Base-by-base conservation (phyloP, 805 yeast species). In the Starmerella stellata region DNA sequence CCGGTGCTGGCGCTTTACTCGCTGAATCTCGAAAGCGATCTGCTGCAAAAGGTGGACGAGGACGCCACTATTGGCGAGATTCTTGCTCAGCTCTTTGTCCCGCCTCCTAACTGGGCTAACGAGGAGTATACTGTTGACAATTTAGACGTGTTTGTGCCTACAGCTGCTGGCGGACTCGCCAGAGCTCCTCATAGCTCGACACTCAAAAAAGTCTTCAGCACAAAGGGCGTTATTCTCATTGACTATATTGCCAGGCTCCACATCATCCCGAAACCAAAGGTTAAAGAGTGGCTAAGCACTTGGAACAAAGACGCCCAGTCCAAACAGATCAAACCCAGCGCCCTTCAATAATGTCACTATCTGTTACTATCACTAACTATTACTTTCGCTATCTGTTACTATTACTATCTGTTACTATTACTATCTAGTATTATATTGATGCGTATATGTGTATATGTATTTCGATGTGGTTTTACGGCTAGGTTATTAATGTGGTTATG, bases 1-100 rank as follows among this genome's bases (percentile, higher is more conserved):
- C 94, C 95, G 0, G 78, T 85, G 0, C 64, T 77, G 62, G 62
- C 81, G 3, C 57, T 85, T 41, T 87, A 82, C 49, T 95, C 96
- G 18, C 69, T 83, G 2, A 72, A 71, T 3, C 77, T 78, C 55
- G 90, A 81, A 54, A 79, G 82, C 48, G 95, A 87, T 56, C 75
- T 75, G 49, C 63, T 87, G 30, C 78, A 74, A 2, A 75, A 74
- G 43, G 68, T 78, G 4, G 72, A 87, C 42, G 95, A 83, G 56
- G 58, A 74, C 28, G 64, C 75, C 1, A 68, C 87, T 0, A 72
- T 87, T 0, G 51, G 56, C 4, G 90, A 78, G 29, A 52, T 79
- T 9, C 54, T 82, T 44, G 69, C 68, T 25, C 54, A 70, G 44
- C 67, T 83, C 2, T 59, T 74, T 53, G 66, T 74, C 32, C 67